phyloP scores from a whole-genome alignment of 768 basidiomycete genomes.

The Trametes coccinea region DNA sequence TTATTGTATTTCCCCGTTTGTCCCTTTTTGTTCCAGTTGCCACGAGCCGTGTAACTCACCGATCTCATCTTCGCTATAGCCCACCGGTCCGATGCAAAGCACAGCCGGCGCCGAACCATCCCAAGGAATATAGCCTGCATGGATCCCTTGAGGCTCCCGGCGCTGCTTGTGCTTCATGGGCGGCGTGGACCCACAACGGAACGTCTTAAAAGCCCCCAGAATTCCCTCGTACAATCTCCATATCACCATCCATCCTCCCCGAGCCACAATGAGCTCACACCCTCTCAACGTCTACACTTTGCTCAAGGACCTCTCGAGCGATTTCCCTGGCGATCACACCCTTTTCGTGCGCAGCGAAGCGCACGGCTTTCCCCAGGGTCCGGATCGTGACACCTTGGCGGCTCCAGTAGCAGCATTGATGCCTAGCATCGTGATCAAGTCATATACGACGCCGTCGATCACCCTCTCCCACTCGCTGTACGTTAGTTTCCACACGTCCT shows the following conservation, averaged over 20 bases:
- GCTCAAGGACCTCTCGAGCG: neutral
- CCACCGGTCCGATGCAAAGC: conserved; percentile 8
- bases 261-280: neutral
- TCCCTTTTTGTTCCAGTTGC: conserved; percentile 7
- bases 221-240: neutral
- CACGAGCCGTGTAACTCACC: neutral
- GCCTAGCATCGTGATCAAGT: neutral
- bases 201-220: neutral
- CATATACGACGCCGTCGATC: neutral
- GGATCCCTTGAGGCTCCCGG: conserved; percentile 15
- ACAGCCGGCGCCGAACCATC: neutral
- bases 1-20: conserved; percentile 14
- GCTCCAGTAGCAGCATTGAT: neutral
- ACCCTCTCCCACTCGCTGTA: too few species aligned
- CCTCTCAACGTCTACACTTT: neutral
- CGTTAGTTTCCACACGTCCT: too few species aligned
- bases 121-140: neutral
- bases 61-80: conserved; percentile 15
- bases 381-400: too few species aligned
- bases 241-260: neutral
- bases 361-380: neutral
- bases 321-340: neutral
- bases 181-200: conserved; percentile 14
- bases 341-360: neutral
- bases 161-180: conserved; percentile 8